Base-by-base conservation (phyloP, 768 basidiomycete genomes). In the Pleurotus ostreatus region DNA sequence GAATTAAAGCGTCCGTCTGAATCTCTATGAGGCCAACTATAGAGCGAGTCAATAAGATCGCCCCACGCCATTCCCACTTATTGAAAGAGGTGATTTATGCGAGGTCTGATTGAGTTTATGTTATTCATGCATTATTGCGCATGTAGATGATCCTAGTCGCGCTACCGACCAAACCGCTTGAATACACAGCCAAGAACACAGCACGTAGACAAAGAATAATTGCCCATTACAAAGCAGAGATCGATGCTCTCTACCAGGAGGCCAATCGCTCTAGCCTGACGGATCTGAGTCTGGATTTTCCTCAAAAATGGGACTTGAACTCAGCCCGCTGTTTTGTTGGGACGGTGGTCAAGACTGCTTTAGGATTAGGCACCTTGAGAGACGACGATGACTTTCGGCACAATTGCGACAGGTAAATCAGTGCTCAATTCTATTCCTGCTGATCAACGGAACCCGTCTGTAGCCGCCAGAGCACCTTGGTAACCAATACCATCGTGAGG, bases 121-220 rank as follows among this genome's bases (percentile, higher is more conserved):
- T 46, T 8, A 2, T 8, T 16, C 25, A 3, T n/a, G 22, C 46
- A 16, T 55, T 2, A 5, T 37, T n/a, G 20, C 38, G 3, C 12
- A 2, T 16, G 8, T 22, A 72, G 71, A 74, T 73, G 73, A 68
- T 74, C 48, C 40, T 70, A 8, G 61, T 71, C 34, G 58, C 68
- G 8, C 59, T 59, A 0, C 65, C 66, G 2, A 46, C 54, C 11
- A 74, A 73, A 55, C 70, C 73, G 2, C 73, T 74, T 55, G 58
- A 52, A 7, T 70, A 68, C 45, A 74, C 71, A 1, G 62, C 64
- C 7, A 74, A 74, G 60, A 61, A 59, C 47, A 69, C 68, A 0
- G 51, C 67, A 0, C 61, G 66, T 16, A 62, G 73, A 16, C 63
- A 65, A 23, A 63, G 61, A 20, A 63, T 70, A 13, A 57, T 73